Conservation (phyloP, 495 filamentous ascomycete species). For the Cryomyces minteri region DNA sequence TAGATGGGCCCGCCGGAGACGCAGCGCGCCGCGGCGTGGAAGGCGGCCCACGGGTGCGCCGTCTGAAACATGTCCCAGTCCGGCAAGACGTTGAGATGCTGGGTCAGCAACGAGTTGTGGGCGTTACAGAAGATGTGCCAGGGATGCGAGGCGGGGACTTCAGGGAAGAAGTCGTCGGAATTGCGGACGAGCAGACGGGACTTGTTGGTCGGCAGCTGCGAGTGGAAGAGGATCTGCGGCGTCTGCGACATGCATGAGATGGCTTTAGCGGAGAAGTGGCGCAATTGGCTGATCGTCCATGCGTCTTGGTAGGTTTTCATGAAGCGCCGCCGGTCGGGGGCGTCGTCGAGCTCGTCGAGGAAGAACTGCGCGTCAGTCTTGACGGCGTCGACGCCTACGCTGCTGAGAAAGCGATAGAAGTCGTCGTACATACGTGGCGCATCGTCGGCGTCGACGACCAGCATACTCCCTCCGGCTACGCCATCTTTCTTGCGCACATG, state of each 20-base stretch:
- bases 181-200: slow-evolving; percentile 62
- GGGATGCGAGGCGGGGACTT: slow-evolving; percentile 55
- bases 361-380: slow-evolving; percentile 87
- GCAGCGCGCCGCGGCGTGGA: slow-evolving; percentile 80
- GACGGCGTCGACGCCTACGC: slow-evolving; percentile 56
- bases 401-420: slow-evolving; percentile 67
- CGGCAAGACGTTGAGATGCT: slow-evolving; percentile 52
- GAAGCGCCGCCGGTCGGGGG: slow-evolving; percentile 46
- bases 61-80: slow-evolving; percentile 99
- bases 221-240: slow-evolving; percentile 69
- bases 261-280: slow-evolving; percentile 54
- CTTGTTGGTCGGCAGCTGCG: slow-evolving; percentile 54
- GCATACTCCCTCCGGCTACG: slow-evolving; percentile 43
- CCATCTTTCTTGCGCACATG: slow-evolving; percentile 35
- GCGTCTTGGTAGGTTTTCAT: slow-evolving; percentile 66
- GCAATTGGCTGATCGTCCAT: slow-evolving; percentile 60
- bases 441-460: slow-evolving; percentile 57
- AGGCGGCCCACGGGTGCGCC: slow-evolving; percentile 50
- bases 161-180: slow-evolving; percentile 87
- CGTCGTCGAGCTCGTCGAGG: slow-evolving; percentile 53
- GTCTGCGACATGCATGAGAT: slow-evolving; percentile 89
- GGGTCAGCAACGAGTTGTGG: slow-evolving; percentile 71
- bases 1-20: slow-evolving; percentile 84
- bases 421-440: slow-evolving; percentile 65
- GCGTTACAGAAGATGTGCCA: slow-evolving; percentile 95